Percentiles rank a stretch among this genome's conserved stretches.
Conservation (phyloP, 2,329 filamentous ascomycete species). For the Fusarium zealandicum region DNA sequence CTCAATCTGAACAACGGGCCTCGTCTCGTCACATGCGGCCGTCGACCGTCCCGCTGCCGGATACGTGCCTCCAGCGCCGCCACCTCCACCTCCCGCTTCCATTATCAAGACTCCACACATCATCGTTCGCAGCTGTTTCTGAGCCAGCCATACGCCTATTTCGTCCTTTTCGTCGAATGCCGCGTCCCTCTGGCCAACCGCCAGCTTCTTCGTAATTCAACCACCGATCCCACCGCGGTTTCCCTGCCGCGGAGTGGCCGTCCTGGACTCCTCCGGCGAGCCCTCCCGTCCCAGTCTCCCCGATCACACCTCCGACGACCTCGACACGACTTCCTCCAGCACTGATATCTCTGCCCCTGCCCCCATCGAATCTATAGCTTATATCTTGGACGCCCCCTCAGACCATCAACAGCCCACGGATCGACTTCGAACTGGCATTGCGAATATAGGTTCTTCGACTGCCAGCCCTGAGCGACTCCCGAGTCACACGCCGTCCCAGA, state of each 20-base stretch:
- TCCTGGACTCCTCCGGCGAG: conserved; percentile 50
- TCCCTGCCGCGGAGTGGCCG: conserved; percentile 50
- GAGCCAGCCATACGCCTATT: conserved; percentile 1
- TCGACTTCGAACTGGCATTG: conserved; percentile 43
- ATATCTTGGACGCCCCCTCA: conserved; percentile 31
- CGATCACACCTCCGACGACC: conserved; percentile 65
- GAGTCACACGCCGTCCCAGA: conserved; percentile 45
- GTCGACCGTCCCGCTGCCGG: neutral
- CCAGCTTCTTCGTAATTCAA: conserved; percentile 35
- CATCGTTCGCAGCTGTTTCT: conserved; percentile 10
- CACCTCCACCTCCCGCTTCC: conserved; percentile 36
- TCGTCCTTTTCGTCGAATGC: conserved; percentile 22
- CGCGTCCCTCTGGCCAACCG: conserved; percentile 29
- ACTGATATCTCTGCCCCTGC: conserved; percentile 53
- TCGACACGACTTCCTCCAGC: conserved; percentile 61
- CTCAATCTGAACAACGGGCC: neutral
- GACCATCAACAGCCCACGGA: conserved; percentile 35
- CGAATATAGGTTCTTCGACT: conserved; percentile 53
- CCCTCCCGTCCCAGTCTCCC: conserved; percentile 45
- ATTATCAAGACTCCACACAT: conserved; percentile 23
- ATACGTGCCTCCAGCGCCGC: conserved; percentile 23
- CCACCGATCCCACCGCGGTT: conserved; percentile 46
- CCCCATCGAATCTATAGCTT: conserved; percentile 17
- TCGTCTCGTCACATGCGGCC: conserved; percentile 26
- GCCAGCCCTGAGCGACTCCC: conserved; percentile 36